Conservation (phyloP, 2,329 filamentous ascomycete genomes). For the Stagonosporopsis tanaceti region DNA sequence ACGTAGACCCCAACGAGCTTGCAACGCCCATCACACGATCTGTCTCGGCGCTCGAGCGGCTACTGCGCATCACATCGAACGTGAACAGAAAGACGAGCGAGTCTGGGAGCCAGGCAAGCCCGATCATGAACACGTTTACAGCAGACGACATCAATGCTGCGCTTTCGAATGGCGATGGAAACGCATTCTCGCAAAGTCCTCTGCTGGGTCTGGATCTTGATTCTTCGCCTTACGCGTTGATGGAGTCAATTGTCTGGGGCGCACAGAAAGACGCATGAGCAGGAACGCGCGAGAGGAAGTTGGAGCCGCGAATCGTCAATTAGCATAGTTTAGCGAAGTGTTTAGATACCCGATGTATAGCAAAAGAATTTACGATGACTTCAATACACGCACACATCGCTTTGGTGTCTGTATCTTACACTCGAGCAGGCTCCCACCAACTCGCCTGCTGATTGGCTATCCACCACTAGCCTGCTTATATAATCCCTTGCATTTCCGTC, state of each 20-base stretch:
- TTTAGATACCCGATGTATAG: constrained; percentile 14
- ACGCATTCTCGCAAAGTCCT: constrained; percentile 45
- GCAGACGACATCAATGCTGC: constrained; percentile 50
- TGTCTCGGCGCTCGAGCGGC: constrained; percentile 55
- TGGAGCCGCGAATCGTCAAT: neutral
- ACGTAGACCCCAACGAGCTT: constrained; percentile 57
- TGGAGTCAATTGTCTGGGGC: constrained; percentile 59
- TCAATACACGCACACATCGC: neutral
- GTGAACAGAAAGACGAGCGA: constrained; percentile 36
- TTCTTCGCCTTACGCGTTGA: constrained; percentile 56
- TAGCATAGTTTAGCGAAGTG: neutral
- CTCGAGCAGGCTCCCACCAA: neutral
- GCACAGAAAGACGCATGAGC: constrained; percentile 43
- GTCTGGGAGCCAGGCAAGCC: constrained; percentile 23
- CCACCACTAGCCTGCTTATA: neutral
- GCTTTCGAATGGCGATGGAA: constrained; percentile 41
- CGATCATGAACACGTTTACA: constrained; percentile 43
- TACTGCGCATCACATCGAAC: constrained; percentile 46
- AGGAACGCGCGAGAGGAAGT: neutral
- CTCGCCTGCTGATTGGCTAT: too few relatives aligned
- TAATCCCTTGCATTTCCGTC: neutral
- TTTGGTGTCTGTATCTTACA: too few relatives aligned
- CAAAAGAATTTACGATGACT: constrained; percentile 1
- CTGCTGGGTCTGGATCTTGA: constrained; percentile 51
- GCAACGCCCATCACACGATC: constrained; percentile 58